Base-by-base conservation (phyloP, 495 filamentous ascomycete genomes). In the Clohesyomyces aquaticus region DNA sequence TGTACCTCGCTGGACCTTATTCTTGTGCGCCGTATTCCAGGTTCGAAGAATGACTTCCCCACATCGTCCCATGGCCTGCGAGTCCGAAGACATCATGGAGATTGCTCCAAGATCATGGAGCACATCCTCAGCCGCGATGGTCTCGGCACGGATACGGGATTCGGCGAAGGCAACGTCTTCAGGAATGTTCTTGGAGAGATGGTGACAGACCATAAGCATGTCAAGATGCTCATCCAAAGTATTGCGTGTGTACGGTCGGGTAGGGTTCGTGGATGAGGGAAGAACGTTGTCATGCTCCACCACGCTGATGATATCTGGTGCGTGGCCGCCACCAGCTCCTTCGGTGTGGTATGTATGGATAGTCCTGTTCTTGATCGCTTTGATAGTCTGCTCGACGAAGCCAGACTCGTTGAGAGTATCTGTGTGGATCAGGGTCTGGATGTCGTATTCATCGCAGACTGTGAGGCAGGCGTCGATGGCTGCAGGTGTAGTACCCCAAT, bases 331-430 rank as follows among this genome's bases (percentile, higher is more conserved):
- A 21, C 94, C 94, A 10, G 94, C 94, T 48, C 94, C 94, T 75
- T 98, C 94, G 43, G 95, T 98, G 77, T 98, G 94, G 78, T 98
- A 98, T 14, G 94, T 96, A 79, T 98, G 94, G 69, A 98, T 96
- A 4, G 91, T 90, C 58, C 94, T 89, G 71, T 85, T 82, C 74
- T 91, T 91, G 82, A 98, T 91, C 26, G 95, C 87, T 21, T 81
- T 81, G 65, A 96, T 87, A 38, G 93, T 96, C 61, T 91, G 88
- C 75, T 97, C 95, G 43, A 98, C 94, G 74, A 96, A 98, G 22
- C 94, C 94, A 46, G 90, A 93, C 76, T 98, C 94, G 76, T 98
- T 98, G 45, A 98, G 84, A 0, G 94, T 98, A 75, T 98, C 94
- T 2, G 94, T 98, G 74, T 98, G 94, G 71, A 98, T 97, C 61